Base-by-base conservation (phyloP, 2,329 filamentous ascomycete species). In the Cercospora citrullina region DNA sequence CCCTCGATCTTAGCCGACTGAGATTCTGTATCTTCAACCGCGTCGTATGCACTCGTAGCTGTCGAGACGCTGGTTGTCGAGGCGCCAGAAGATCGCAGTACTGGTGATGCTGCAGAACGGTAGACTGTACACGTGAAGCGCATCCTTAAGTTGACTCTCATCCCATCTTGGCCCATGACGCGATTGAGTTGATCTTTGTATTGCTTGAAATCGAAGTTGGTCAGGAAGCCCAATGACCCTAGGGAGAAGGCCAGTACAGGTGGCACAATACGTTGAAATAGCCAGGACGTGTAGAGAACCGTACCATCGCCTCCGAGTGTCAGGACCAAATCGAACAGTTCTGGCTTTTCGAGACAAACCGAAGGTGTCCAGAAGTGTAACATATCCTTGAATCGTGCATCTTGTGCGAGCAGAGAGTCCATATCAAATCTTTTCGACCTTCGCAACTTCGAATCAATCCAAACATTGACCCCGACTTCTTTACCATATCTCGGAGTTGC, bases 81-180 rank as follows among this genome's bases (percentile, higher is more conserved):
- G 55, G 76, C 72, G 6, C 73, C 65, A 16, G 74, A 72, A 12
- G 72, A 70, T 16, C 69, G 42, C 18, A 68, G 58, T 45, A 78
- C 75, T 60, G 79, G 77, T 14, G 73, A 73, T 16, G 72, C 79
- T 4, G 82, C 80, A 31, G 86, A 88, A 55, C 94, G 91, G 83
- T 94, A 97, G 8, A 99, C 94, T 0, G 95, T 98, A 82, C 94
- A 98, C 16, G 95, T 99, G 80, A 99, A 99, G 70, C 95, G 91
- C 95, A 99, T 99, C 73, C 95, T 93, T 73, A 99, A 85, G 77
- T 97, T 98, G 69, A 98, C 94, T 64, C 94, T 91, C 94, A 99
- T 98, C 65, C 95, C 95, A 1, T 91, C 88, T 66, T 96, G 92
- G 69, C 93, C 93, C 93, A 99, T 96, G 73, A 98, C 87, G 64